Conservation (phyloP, 495 filamentous ascomycete genomes). For the Pseudomonodictys pantanalensis region DNA sequence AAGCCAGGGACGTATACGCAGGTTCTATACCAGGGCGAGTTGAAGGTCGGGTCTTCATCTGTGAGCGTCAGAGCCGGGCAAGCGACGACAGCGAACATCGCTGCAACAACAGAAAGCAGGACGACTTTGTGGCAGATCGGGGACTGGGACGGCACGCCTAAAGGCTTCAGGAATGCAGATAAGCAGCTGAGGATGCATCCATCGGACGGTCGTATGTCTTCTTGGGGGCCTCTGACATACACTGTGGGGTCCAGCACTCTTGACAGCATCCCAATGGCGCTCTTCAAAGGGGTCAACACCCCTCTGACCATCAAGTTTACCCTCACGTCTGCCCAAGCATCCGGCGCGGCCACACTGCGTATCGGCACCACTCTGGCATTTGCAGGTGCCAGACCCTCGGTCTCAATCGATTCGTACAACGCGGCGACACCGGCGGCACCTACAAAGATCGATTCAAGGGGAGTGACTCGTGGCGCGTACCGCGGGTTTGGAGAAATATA, state of each 20-base stretch:
- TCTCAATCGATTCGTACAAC: conserved; percentile 52
- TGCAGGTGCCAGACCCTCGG: conserved; percentile 51
- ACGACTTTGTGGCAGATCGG: conserved; percentile 63
- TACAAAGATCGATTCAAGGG: conserved; percentile 61
- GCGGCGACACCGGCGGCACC: conserved; percentile 53
- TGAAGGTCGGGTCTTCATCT: conserved; percentile 51
- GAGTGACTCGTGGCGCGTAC: conserved; percentile 64
- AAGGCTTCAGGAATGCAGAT: conserved; percentile 62
- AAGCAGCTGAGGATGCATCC: conserved; percentile 68
- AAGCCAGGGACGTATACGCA: conserved; percentile 66
- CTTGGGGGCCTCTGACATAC: conserved; percentile 59
- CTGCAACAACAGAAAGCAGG: conserved; percentile 45
- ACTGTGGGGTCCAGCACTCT: conserved; percentile 54
- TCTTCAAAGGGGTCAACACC: conserved; percentile 61
- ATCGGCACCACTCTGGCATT: conserved; percentile 65
- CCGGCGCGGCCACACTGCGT: conserved; percentile 54
- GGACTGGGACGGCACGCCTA: conserved; percentile 61
- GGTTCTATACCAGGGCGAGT: conserved; percentile 65
- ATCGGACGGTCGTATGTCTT: conserved; percentile 58
- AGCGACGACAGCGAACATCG: conserved; percentile 53
- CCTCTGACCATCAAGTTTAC: conserved; percentile 62
- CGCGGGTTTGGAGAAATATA: conserved; percentile 62
- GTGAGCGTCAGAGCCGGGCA: conserved; percentile 56
- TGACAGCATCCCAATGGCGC: conserved; percentile 61
- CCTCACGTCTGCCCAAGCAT: conserved; percentile 48